Evolutionary conservation across 768 basidiomycete species (phyloP).

Genomic region (Lactarius sanguifluus): DNA sequence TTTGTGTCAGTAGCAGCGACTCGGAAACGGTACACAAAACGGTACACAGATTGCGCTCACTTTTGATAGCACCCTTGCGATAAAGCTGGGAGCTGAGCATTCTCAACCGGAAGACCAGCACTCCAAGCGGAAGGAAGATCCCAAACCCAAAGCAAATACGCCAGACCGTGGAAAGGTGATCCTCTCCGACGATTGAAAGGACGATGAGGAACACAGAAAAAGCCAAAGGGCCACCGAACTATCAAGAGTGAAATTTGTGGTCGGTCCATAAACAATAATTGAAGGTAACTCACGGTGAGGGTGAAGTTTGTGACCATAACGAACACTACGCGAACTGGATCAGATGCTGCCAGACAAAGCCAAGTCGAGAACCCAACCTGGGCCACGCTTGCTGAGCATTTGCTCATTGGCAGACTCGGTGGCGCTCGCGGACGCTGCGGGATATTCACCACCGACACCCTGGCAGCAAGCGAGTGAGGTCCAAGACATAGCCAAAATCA

Average conservation of each 20-base stretch:
- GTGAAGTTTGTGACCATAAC: conserved; percentile 77
- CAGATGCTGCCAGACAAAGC: conserved; percentile 3
- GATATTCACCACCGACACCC: conserved; percentile 80
- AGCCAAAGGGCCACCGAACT: conserved; percentile 68
- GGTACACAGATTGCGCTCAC: conserved; percentile 36
- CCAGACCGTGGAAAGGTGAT: conserved; percentile 65
- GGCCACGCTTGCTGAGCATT: conserved; percentile 57
- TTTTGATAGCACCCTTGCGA: conserved; percentile 62
- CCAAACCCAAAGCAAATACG: conserved; percentile 66
- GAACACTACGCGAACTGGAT: conserved; percentile 46
- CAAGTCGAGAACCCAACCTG: conserved; percentile 41
- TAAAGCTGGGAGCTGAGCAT: conserved; percentile 71
- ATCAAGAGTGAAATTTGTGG: conserved; percentile 15
- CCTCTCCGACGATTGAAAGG: conserved; percentile 61
- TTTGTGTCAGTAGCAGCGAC: conserved; percentile 1
- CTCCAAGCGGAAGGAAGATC: conserved; percentile 58
- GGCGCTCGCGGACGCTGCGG: conserved; percentile 66
- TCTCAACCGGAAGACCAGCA: conserved; percentile 69
- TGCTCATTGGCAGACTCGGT: conserved; percentile 74
- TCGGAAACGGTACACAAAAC: not conserved
- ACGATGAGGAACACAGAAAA: conserved; percentile 67
- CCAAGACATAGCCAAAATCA: not conserved
- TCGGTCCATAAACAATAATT: not conserved
- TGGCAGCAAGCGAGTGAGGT: conserved; percentile 31
- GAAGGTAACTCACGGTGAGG: conserved; percentile 46